Conservation (phyloP, 163 green algal genomes). For the Smithsoniella earleae region DNA sequence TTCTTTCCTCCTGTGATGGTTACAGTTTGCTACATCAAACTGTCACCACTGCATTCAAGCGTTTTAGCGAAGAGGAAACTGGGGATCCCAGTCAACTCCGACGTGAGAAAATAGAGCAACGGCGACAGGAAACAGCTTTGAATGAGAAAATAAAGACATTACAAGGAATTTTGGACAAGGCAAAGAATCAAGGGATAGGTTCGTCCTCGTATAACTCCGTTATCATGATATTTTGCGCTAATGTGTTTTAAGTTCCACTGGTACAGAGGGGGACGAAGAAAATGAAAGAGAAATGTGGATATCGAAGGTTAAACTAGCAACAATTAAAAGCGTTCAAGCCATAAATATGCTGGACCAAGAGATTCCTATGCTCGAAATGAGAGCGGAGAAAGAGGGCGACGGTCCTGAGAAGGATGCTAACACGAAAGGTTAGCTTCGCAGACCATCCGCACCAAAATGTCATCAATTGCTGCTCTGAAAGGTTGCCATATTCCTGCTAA, state of each 20-base stretch:
- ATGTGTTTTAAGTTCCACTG: no score
- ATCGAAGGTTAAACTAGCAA: neutral
- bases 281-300: conserved; percentile 3
- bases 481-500: no score
- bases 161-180: no score
- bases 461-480: no score
- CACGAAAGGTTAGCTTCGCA: neutral
- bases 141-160: neutral
- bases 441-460: no score
- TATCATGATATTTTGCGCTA: no score
- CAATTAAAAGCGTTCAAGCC: neutral
- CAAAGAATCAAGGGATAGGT: no score
- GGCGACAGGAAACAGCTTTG: neutral
- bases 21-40: neutral
- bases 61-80: neutral
- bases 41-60: neutral
- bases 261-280: conserved; percentile 22
- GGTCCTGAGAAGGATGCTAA: neutral
- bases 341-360: conserved; percentile 9
- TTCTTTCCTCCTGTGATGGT: no score
- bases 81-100: neutral
- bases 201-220: no score
- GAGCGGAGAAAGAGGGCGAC: neutral
- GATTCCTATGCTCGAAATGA: conserved; percentile 11
- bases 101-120: conserved; percentile 17